Base-by-base conservation (phyloP, 257 asterid species). In the Solanum sparsipilum region DNA sequence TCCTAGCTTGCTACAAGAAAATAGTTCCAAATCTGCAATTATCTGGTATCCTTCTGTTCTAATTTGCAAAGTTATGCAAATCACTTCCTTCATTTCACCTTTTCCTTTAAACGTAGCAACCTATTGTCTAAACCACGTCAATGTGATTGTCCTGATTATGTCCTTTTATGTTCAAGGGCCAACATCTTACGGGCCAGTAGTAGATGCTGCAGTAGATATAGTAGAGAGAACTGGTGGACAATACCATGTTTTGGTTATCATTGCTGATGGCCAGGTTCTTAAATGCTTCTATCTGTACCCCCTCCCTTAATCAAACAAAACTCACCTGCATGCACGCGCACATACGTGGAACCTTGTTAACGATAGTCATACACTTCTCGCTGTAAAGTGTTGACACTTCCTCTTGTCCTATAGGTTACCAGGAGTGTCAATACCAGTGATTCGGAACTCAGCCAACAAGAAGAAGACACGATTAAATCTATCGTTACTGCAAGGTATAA, bases 141-240 rank as follows among this genome's bases (percentile, higher is more conserved):
- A 82, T 21, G 36, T 15, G 73, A 41, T 39, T 2, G 25, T 32
- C 36, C 81, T 88, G 44, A 27, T 8, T 44, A 35, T 74, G 84
- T 58, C 39, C 82, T 41, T 48, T 85, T 86, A 81, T 34, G 71
- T 73, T 89, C 83, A 88, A 95, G 98, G 98, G 87, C 98, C 98
- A 88, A 95, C 98, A 23, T 94, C 98, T 39, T 94, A 94, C 90
- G 98, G 93, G 88, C 97, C 98, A 16, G 97, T 92, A 32, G 92
- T 95, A 86, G 98, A 94, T 92, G 98, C 97, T 87, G 97, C 98
- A 9, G 90, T 95, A 86, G 96, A 95, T 89, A 93, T 94, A 86
- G 98, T 94, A 88, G 98, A 95, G 94, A 92, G 63, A 92, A 92
- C 92, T 81, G 96, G 97, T n/a, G 98, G 98, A 73, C 98, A 93